These are phyloP conservation scores for Colletotrichum salicis DNA, from an alignment of 2,329 filamentous ascomycete genomes.

Conservation along the genomic window DNA sequence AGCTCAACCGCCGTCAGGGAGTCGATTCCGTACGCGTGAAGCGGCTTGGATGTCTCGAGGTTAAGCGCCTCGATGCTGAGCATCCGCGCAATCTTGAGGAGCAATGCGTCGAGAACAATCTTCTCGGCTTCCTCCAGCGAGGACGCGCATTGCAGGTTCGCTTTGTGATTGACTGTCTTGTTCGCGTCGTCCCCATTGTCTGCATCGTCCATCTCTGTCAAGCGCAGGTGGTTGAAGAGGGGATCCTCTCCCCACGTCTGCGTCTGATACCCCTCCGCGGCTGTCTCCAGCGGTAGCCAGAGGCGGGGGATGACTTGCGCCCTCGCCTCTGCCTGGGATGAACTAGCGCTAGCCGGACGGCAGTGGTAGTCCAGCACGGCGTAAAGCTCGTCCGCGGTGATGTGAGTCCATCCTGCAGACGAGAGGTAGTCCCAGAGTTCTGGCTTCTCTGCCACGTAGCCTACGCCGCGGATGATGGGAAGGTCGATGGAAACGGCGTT, in stretches of 20 bases:
- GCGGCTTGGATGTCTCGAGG: conserved; percentile 37
- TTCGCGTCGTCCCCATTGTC: background rate
- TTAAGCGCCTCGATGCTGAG: conserved; percentile 35
- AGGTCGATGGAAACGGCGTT: conserved; percentile 62
- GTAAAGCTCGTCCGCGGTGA: conserved; percentile 39
- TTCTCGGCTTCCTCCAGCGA: conserved; percentile 38
- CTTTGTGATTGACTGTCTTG: conserved; percentile 31
- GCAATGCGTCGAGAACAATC: conserved; percentile 40
- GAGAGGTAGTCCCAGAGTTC: conserved; percentile 39
- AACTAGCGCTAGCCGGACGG: background rate
- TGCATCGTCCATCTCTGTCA: background rate
- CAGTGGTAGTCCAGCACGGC: conserved; percentile 42
- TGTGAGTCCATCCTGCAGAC: conserved; percentile 37
- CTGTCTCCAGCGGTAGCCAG: conserved; percentile 39
- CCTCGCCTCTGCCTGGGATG: background rate
- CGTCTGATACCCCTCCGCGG: conserved; percentile 37
- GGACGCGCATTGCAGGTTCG: conserved; percentile 37
- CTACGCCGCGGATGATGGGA: conserved; percentile 60
- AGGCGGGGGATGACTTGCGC: conserved; percentile 41
- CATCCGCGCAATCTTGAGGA: conserved; percentile 39
- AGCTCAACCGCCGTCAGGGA: conserved; percentile 47
- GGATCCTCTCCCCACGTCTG: conserved; percentile 40
- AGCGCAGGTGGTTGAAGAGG: conserved; percentile 38
- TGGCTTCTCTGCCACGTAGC: conserved; percentile 60
- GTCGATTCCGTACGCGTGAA: conserved; percentile 41